Evolutionary conservation across 306 rosid genomes (phyloP), one percentile per base, ranked within the genome.

Genomic region (Inga leiocalycina): DNA sequence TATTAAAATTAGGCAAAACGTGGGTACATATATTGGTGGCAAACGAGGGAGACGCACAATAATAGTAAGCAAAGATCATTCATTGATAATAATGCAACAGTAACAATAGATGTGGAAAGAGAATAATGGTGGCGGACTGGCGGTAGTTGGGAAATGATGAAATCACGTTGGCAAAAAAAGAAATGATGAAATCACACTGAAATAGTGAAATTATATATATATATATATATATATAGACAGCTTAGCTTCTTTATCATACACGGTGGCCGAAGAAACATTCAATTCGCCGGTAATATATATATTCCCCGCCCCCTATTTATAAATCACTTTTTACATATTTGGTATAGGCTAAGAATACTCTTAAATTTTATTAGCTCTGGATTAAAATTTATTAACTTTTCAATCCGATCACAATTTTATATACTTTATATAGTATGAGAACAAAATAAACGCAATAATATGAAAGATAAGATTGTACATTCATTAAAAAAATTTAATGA

Each of bases 91-190:
- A 84, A 87, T 79, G 80, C 17, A 79, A 75, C 69, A 59, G 79
- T 71, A 45, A 41, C 71, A 57, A 22, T 24, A 39, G 79, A 87
- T 79, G 70, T 61, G 69, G 78, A 11, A 87, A 64, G 52, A 45
- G 59, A 82, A 82, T 88, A 76, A 85, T 85, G 84, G 68, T 48
- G 83, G 79, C 30, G 30, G 30, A 27, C 30, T 27, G 30, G 30
- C 30, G 81, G 85, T 85, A 22, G 90, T 76, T 88, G 90, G 15
- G 76, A 88, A 82, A 82, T 76, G 83, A 88, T 87, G 84, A 87
- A 87, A 75, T 62, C 70, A 86, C 77, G 30, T 27, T 27, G 30
- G 30, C 30, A 0, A 27, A 27, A 27, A 27, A 27, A 27, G 76
- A 88, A 82, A 82, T 76, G 83, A 88, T 87, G 84, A 87, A 87